phyloP scores from a whole-genome alignment of 2,329 filamentous ascomycete genomes.

The Cladosporium oxysporum region DNA sequence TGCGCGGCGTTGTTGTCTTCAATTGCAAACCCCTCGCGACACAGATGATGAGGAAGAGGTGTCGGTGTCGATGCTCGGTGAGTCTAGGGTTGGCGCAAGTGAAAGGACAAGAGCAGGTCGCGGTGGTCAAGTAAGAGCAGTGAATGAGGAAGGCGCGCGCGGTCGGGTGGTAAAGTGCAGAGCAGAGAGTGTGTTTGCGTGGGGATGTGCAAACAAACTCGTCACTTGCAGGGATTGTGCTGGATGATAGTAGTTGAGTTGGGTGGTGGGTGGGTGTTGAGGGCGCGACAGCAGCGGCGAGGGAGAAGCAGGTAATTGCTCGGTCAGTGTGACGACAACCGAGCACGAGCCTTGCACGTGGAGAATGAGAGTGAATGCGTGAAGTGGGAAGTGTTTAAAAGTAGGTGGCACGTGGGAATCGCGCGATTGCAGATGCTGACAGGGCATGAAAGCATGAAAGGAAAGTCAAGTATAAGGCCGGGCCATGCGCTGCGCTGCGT shows the following conservation, averaged over 20 bases:
- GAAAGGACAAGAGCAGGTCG: not conserved
- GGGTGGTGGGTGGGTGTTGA: not conserved
- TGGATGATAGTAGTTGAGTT: not conserved
- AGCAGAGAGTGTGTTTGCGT: conserved; percentile 2
- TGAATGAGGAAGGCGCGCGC: not conserved
- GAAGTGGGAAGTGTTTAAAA: not conserved
- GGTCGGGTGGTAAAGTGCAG: not conserved
- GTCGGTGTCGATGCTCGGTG: not conserved
- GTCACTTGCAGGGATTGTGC: conserved; percentile 19
- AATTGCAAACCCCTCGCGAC: not conserved
- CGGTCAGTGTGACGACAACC: conserved; percentile 19
- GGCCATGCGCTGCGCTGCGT: not conserved
- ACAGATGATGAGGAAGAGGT: not conserved
- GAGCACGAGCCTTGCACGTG: conserved; percentile 9
- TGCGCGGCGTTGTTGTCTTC: not conserved
- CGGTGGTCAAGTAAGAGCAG: not conserved
- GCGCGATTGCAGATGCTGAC: conserved; percentile 1
- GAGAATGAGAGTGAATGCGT: not conserved
- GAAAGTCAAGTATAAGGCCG: not conserved
- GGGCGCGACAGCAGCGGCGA: not conserved
- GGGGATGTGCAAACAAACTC: conserved; percentile 20
- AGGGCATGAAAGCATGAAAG: not conserved
- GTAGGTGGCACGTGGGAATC: conserved; percentile 11
- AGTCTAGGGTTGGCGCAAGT: not conserved
- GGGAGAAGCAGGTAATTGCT: conserved; percentile 15